Percentiles rank a stretch among this genome's conserved stretches.
phyloP scores from a whole-genome alignment of 345 rosid species.

The Clausena lansium region DNA sequence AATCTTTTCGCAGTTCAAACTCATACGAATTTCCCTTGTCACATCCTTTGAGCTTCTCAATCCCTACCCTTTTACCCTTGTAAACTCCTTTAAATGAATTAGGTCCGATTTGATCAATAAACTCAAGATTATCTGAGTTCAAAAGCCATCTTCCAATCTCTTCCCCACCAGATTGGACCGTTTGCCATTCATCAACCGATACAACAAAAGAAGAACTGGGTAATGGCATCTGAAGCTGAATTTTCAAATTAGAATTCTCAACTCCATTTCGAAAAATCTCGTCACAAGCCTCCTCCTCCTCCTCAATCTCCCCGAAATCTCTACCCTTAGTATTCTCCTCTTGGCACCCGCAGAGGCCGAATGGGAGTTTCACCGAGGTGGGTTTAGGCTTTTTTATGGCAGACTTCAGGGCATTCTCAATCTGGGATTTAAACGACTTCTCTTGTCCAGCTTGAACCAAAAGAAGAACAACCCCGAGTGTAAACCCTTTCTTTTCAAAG shows the following conservation, averaged over 20 bases:
- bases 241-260: slow-evolving; percentile 42
- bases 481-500: slow-evolving; percentile 91
- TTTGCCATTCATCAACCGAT: slow-evolving; percentile 93
- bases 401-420: slow-evolving; percentile 72
- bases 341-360: slow-evolving; percentile 96
- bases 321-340: slow-evolving; percentile 66
- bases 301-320: slow-evolving; percentile 68
- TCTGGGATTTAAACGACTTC: slow-evolving; percentile 51
- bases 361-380: slow-evolving; percentile 75
- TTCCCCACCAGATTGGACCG: slow-evolving; percentile 61
- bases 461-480: slow-evolving; percentile 72
- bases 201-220: slow-evolving; percentile 67
- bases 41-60: slow-evolving; percentile 93
- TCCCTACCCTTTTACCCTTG: slow-evolving; percentile 73
- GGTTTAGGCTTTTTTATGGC: slow-evolving; percentile 67
- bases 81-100: slow-evolving; percentile 69
- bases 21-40: slow-evolving; percentile 89
- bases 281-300: slow-evolving; percentile 66
- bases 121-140: slow-evolving; percentile 74
- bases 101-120: slow-evolving; percentile 68
- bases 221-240: slow-evolving; percentile 77
- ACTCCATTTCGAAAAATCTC: slow-evolving; percentile 45
- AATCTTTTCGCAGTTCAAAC: slow-evolving; percentile 77
- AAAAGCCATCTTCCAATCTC: slow-evolving; percentile 80
- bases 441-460: slow-evolving; percentile 61